Base-by-base conservation (phyloP, 345 rosid species). In the Citrus trifoliata region DNA sequence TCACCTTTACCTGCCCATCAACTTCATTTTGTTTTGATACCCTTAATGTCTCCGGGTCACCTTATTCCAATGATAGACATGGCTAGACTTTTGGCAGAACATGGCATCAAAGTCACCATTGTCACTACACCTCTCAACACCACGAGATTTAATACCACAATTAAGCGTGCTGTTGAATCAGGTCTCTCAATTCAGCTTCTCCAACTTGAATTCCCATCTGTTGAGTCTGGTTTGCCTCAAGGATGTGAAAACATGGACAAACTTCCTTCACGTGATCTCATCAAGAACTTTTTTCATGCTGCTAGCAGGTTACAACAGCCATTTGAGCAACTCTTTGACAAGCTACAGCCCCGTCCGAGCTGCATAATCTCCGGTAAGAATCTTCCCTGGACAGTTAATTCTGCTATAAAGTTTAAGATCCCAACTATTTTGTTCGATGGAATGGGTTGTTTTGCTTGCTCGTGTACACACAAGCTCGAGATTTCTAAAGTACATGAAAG, bases 381-480 rank as follows among this genome's bases (percentile, higher is more conserved):
- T 64, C 82, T 85, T 4, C 73, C 86, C 1, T 89, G 88, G 91
- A 86, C 93, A 0, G 80, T 61, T 24, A 3, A 80, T 2, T 78
- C 83, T 3, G 87, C 93, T 8, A 12, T 0, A 18, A 82, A 80
- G 71, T 72, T 85, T 3, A 53, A 73, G 33, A 79, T 88, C 67
- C 90, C 90, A 1, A 81, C 87, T 60, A 74, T 86, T 4, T 65
- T 82, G 14, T 89, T 89, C 33, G 86, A 88, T 24, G 91, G 86
- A 7, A 83, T 80, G 82, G 78, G 80, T 16, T 87, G 90, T 64
- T 87, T 89, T 78, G 22, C 80, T 32, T 73, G 32, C 27, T 53
- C 38, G 1, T 85, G 86, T 27, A 55, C 70, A 3, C 84, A 76
- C 66, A 81, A 82, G 22, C 38, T 87, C 30, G 70, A 75, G 27